phyloP scores from a whole-genome alignment of 169 alveolate genomes.

The Plasmodium gaboni region DNA sequence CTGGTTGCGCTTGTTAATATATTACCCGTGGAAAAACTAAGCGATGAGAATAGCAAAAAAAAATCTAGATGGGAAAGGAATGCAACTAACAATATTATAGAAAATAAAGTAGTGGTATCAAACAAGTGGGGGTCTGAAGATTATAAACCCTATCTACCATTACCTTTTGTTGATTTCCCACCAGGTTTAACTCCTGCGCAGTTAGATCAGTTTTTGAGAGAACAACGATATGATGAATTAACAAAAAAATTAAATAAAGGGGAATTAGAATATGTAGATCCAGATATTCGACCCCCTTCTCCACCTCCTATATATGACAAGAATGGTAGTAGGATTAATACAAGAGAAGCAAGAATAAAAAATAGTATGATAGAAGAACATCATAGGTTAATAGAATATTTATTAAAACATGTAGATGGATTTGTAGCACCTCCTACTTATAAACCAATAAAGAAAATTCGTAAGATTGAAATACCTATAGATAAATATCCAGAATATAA shows the following conservation, averaged over 20 bases:
- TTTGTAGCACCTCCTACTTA: constrained; percentile 92
- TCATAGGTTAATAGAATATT: constrained; percentile 89
- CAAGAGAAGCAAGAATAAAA: constrained; percentile 91
- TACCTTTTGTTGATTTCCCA: constrained; percentile 92
- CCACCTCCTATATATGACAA: constrained; percentile 94
- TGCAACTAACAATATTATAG: constrained; percentile 15
- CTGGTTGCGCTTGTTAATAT: constrained; percentile 47
- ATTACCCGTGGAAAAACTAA: constrained; percentile 59
- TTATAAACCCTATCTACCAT: constrained; percentile 91
- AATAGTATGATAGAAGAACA: constrained; percentile 91
- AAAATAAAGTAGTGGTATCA: constrained; percentile 32
- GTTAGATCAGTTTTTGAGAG: constrained; percentile 92
- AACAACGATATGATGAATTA: constrained; percentile 92
- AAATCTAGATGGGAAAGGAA: constrained; percentile 64
- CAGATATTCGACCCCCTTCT: constrained; percentile 93
- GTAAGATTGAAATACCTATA: constrained; percentile 90
- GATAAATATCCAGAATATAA: constrained; percentile 94
- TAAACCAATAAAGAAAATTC: constrained; percentile 90
- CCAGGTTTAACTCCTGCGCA: constrained; percentile 91
- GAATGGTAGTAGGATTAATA: constrained; percentile 92
- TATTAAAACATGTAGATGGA: constrained; percentile 90
- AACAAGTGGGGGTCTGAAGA: constrained; percentile 85
- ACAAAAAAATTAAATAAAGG: constrained; percentile 88
- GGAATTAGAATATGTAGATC: constrained; percentile 91
- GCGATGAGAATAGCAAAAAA: constrained; percentile 36